These are phyloP conservation scores for Phytopythium helicoides DNA, from an alignment of 352 stramenopile species.

Conservation along the genomic window DNA sequence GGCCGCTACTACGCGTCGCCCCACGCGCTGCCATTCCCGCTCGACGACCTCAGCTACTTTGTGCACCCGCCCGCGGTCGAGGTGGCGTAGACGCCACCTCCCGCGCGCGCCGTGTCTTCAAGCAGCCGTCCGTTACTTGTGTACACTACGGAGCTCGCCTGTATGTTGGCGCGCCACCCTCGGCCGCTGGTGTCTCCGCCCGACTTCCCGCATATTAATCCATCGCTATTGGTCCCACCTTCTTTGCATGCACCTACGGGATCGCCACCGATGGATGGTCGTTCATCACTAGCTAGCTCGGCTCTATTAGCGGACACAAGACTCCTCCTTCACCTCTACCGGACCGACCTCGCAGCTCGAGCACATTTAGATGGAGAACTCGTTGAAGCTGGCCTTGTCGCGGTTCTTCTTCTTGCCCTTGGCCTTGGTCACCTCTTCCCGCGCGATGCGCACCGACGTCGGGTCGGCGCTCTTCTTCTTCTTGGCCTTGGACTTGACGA, in stretches of 20 bases:
- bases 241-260: too few species aligned
- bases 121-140: neutral
- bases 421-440: constrained; percentile 62
- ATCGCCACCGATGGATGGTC: too few species aligned
- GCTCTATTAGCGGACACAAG: constrained; percentile 1
- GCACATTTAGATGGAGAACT: constrained; percentile 69
- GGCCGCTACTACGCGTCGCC: constrained; percentile 11
- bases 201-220: too few species aligned
- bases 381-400: constrained; percentile 78
- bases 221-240: too few species aligned
- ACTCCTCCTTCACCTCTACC: too few species aligned
- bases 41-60: constrained; percentile 34
- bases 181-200: too few species aligned
- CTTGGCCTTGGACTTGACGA: constrained; percentile 73
- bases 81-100: constrained; percentile 19
- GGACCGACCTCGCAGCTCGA: neutral
- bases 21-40: constrained; percentile 24
- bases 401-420: constrained; percentile 74
- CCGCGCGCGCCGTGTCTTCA: neutral
- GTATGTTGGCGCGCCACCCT: neutral
- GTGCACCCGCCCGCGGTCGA: constrained; percentile 34
- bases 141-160: neutral
- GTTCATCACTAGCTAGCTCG: constrained; percentile 2
- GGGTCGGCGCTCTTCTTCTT: constrained; percentile 71
- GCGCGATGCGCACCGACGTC: constrained; percentile 59